Base-by-base conservation (phyloP, 2,329 filamentous ascomycete genomes). In the Fusarium domesticum region DNA sequence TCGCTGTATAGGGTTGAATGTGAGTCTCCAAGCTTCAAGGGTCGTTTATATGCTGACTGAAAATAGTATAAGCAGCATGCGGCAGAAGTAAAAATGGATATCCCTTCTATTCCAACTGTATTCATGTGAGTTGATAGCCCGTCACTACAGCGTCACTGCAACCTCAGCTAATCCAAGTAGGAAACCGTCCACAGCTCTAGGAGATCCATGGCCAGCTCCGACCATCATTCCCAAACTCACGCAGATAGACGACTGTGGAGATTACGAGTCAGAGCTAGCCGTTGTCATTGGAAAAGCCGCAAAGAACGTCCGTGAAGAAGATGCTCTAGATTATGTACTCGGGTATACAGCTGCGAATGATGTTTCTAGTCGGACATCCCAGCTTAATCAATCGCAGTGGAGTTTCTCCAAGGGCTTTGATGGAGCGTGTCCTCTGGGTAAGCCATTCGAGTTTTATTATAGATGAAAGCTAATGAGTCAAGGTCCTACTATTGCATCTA, bases 321-420 rank as follows among this genome's bases (percentile, higher is more conserved):
- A 82, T 23, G 78, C 79, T 3, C 61, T 79, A 39, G 70, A 75
- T 52, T 81, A 83, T 53, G 70, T 85, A 3, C 72, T 84, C 3
- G 81, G 81, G 18, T 85, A 85, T 61, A 81, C 78, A 0, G 73
- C 74, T 16, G 72, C 74, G 54, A 85, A 85, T 64, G 81, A 85
- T 58, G 73, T 85, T 4, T 82, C 78, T 3, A 54, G 51, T 36
- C 46, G 54, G 8, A 53, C 46, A 11, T 47, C 43, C 6, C 53
- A 57, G 34, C 48, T 56, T 16, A 45, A 43, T 16, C 51, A 54
- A 32, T 54, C 51, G 7, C 53, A 57, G 20, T 57, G 53, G 54
- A 53, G 37, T 47, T 81, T 74, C 59, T 78, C 75, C 18, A 81
- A 81, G 62, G 76, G 77, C 0, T 78, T 81, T 43, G 78, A 81